Base-by-base conservation (phyloP, 2,329 filamentous ascomycete genomes). In the Pseudogymnoascus sp. region DNA sequence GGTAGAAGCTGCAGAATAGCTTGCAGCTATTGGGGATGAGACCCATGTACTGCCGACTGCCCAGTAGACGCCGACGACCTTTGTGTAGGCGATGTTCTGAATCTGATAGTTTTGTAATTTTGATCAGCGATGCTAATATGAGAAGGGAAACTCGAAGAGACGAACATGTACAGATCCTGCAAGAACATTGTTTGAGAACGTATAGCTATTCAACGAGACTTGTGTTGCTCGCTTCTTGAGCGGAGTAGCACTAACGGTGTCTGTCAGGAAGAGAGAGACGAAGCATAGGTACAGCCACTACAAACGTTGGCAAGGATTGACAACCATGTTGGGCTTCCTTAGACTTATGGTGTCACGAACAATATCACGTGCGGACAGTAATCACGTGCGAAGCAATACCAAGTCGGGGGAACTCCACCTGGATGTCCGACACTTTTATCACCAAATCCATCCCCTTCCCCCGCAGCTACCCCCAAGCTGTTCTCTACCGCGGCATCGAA, bases 341-440 rank as follows among this genome's bases (percentile, higher is more conserved):
- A 11, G 38, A n/a, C n/a, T n/a, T n/a, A n/a, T n/a, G n/a, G n/a
- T n/a, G n/a, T n/a, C n/a, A n/a, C n/a, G n/a, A n/a, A n/a, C n/a
- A n/a, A n/a, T n/a, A n/a, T n/a, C n/a, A n/a, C n/a, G n/a, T n/a
- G n/a, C n/a, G n/a, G n/a, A n/a, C n/a, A n/a, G n/a, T n/a, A n/a
- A n/a, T n/a, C n/a, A n/a, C n/a, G n/a, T n/a, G n/a, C n/a, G n/a
- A n/a, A n/a, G n/a, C n/a, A n/a, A n/a, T n/a, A n/a, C n/a, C n/a
- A n/a, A n/a, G n/a, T n/a, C n/a, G n/a, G n/a, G n/a, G n/a, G n/a
- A n/a, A n/a, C n/a, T 56, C 60, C 14, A 63, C 60, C 8, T 63
- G 62, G 61, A 79, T 81, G 74, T 76, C 79, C 10, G 74, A 79
- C 60, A 81, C 79, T 1, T 78, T 79, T 67, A 77, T 82, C 44